phyloP scores from a whole-genome alignment of 495 filamentous ascomycete species.

The Lasiosphaeria ovina region DNA sequence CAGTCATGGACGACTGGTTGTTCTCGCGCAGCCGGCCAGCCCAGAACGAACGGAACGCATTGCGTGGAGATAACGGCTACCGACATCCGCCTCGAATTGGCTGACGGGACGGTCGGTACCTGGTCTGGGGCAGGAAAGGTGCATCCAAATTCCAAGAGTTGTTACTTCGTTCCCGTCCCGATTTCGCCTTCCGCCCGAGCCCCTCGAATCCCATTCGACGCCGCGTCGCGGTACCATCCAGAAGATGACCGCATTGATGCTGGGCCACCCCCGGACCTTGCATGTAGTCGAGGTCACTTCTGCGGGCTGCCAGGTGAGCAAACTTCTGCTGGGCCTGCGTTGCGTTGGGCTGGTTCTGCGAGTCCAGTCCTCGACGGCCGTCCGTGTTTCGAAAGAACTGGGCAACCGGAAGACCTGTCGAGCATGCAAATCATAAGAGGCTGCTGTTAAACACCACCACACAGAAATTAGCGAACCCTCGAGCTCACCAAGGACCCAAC shows the following conservation, averaged over 20 bases:
- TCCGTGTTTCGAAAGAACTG: not conserved
- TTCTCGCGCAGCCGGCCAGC: not conserved
- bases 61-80: not conserved
- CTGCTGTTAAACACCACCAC: not conserved
- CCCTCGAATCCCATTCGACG: slow-evolving; percentile 1
- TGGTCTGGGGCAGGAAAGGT: not conserved
- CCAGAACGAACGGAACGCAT: slow-evolving; percentile 5
- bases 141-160: not conserved
- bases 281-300: not conserved
- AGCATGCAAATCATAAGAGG: not conserved
- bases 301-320: not conserved
- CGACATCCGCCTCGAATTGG: slow-evolving; percentile 1
- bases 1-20: not conserved
- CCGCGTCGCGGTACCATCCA: not conserved
- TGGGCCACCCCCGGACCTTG: not conserved
- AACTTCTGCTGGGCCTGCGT: no score
- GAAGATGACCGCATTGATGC: slow-evolving; percentile 7
- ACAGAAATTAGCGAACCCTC: no score
- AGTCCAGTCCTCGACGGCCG: not conserved
- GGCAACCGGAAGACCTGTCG: not conserved
- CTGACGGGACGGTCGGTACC: not conserved
- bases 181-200: not conserved
- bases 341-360: no score
- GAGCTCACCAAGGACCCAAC: not conserved
- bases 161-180: not conserved